Evolutionary conservation across 2,329 filamentous ascomycete genomes (phyloP), one percentile per base, ranked within the genome.

Genomic region (Cladosporium halotolerans): DNA sequence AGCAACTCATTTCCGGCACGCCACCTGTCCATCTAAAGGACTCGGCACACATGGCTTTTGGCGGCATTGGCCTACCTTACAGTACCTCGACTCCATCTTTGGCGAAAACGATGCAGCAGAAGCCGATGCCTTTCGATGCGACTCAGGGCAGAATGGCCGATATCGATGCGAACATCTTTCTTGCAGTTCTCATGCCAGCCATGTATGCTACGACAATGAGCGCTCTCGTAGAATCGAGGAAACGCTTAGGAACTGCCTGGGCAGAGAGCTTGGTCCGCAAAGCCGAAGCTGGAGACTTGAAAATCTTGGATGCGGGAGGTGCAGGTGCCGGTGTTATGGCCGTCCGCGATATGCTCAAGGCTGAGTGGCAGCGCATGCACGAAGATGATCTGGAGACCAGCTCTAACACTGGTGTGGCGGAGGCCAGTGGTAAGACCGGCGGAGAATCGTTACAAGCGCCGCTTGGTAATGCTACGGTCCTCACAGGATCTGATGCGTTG

Each of bases 291-390:
- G 79, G 75, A n/a, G 78, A 80, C 5, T 76, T 86, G 14, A 79
- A 82, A 31, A 77, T 93, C 6, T 75, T 95, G 4, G 88, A 95
- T 66, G 84, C 83, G 4, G 88, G 88, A 7, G 81, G 81, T 18
- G 88, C 82, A 14, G 89, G 88, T 10, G 87, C 85, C 13, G 87
- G 82, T 9, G 71, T 89, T 33, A 71, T 87, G 4, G 89, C 88
- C 5, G 92, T 88, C 82, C 77, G 88, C 51, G 84, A 92, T 60
- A 77, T 97, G 9, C 62, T 95, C 11, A 78, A 83, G 57, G 86
- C 91, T 0, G 91, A 97, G 66, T 95, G 88, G 85, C 82, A 87
- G 50, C 66, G 85, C 1, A 79, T 91, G 71, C 79, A 73, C 43
- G 69, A 75, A 42, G 57, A 59, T 4, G 60, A 57, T 19, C 32